These are phyloP conservation scores for Fusarium scirpi DNA, from an alignment of 2,329 filamentous ascomycete species.

Conservation along the genomic window DNA sequence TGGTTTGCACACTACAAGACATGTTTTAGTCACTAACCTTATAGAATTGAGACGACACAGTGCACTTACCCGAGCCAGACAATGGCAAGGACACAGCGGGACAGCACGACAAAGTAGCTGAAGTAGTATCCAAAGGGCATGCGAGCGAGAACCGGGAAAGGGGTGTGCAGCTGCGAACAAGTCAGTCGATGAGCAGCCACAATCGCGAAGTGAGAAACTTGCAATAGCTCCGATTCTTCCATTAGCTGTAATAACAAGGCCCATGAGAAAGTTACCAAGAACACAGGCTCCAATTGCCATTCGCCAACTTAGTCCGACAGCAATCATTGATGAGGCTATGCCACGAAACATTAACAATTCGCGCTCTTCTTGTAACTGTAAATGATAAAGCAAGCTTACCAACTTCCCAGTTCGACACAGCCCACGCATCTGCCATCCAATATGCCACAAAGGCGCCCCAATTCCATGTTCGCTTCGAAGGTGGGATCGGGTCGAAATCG, in stretches of 20 bases:
- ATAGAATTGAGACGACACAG: no score
- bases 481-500: constrained; percentile 10
- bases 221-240: constrained; percentile 18
- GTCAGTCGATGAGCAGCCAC: background rate
- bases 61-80: constrained; percentile 1
- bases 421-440: constrained; percentile 21
- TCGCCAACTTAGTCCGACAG: constrained; percentile 16
- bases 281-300: constrained; percentile 18
- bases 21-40: background rate
- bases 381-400: background rate
- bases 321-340: constrained; percentile 10
- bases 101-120: constrained; percentile 15
- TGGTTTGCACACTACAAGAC: constrained; percentile 7
- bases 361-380: no score
- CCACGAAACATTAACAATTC: background rate
- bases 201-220: background rate
- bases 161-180: constrained; percentile 3
- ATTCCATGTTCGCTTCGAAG: constrained; percentile 15
- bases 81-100: constrained; percentile 15
- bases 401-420: constrained; percentile 18
- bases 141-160: constrained; percentile 12
- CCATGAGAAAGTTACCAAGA: constrained; percentile 18
- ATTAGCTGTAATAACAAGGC: constrained; percentile 9
- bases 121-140: constrained; percentile 20
- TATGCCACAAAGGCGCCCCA: constrained; percentile 16